Evolutionary conservation across 2,329 filamentous ascomycete species (phyloP).

Genomic region (Orbilia ellipsospora): DNA sequence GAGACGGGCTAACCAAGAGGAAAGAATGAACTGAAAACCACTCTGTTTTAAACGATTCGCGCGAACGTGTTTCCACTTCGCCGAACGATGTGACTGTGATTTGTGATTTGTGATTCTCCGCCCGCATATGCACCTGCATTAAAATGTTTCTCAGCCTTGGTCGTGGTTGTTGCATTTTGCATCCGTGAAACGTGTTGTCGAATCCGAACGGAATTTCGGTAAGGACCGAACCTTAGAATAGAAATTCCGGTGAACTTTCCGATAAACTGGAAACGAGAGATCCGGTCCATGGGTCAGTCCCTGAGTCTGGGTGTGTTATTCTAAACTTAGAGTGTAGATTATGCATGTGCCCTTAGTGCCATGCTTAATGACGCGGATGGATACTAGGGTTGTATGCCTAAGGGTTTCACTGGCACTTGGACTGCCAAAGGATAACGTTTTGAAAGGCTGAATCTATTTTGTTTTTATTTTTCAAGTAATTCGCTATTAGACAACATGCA

Average conservation of each 20-base stretch:
- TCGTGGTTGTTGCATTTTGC: slow-evolving; percentile 15
- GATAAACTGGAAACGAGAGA: background rate
- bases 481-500: too few relatives aligned
- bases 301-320: too few relatives aligned
- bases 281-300: too few relatives aligned
- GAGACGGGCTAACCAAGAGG: slow-evolving; percentile 2
- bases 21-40: background rate
- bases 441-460: too few relatives aligned
- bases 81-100: slow-evolving; percentile 2
- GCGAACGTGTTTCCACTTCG: slow-evolving; percentile 3
- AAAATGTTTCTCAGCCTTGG: slow-evolving; percentile 11
- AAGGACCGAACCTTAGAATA: background rate
- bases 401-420: too few relatives aligned
- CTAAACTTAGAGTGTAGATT: too few relatives aligned
- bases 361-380: too few relatives aligned
- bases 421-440: too few relatives aligned
- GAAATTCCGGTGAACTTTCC: slow-evolving; percentile 8
- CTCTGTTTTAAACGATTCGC: background rate
- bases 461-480: too few relatives aligned
- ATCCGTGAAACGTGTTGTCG: slow-evolving; percentile 10
- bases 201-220: slow-evolving; percentile 4
- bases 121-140: slow-evolving; percentile 31
- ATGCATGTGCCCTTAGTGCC: too few relatives aligned
- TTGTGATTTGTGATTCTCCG: slow-evolving; percentile 20
- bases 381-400: too few relatives aligned